A percentile compares a stretch with the other conserved stretches of the same genome.
Evolutionary conservation across 345 rosid genomes (phyloP).

Genomic region (Citrus cavaleriei): DNA sequence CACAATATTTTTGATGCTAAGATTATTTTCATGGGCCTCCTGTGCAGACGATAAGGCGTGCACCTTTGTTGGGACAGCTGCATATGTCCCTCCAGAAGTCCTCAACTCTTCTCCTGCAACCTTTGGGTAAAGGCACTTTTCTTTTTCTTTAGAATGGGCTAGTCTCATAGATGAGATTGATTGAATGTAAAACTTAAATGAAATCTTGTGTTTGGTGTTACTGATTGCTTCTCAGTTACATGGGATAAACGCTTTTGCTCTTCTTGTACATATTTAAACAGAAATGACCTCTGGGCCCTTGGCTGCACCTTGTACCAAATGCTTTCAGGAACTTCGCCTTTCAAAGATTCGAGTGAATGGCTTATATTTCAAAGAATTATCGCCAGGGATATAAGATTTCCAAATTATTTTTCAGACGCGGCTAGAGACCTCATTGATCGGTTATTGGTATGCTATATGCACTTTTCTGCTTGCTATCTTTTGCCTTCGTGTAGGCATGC

Average conservation of each 20-base stretch:
- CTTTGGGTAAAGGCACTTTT: slow-evolving; percentile 58
- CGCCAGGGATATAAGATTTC: slow-evolving; percentile 90
- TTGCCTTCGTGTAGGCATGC: not conserved
- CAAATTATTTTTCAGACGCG: slow-evolving; percentile 81
- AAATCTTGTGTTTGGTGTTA: not conserved
- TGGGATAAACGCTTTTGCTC: slow-evolving; percentile 27
- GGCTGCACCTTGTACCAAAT: slow-evolving; percentile 99
- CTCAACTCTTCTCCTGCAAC: slow-evolving; percentile 98
- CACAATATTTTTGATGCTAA: not conserved
- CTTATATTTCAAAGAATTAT: slow-evolving; percentile 93
- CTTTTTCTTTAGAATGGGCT: not conserved
- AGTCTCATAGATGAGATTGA: not conserved
- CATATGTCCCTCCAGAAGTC: slow-evolving; percentile 98
- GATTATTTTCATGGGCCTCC: not conserved
- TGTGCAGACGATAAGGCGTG: slow-evolving; percentile 87
- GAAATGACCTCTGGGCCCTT: slow-evolving; percentile 98
- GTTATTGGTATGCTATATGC: slow-evolving; percentile 59
- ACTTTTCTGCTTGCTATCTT: slow-evolving; percentile 6
- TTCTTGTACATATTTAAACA: slow-evolving; percentile 45
- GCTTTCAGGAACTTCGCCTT: slow-evolving; percentile 99
- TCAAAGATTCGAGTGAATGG: slow-evolving; percentile 99
- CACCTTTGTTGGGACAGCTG: slow-evolving; percentile 97
- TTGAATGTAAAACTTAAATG: slow-evolving; percentile 8
- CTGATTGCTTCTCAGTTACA: slow-evolving; percentile 16
- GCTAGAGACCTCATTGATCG: slow-evolving; percentile 84